Base-by-base conservation (phyloP, 108 stramenopile species). In the Conticribra weissflogii region DNA sequence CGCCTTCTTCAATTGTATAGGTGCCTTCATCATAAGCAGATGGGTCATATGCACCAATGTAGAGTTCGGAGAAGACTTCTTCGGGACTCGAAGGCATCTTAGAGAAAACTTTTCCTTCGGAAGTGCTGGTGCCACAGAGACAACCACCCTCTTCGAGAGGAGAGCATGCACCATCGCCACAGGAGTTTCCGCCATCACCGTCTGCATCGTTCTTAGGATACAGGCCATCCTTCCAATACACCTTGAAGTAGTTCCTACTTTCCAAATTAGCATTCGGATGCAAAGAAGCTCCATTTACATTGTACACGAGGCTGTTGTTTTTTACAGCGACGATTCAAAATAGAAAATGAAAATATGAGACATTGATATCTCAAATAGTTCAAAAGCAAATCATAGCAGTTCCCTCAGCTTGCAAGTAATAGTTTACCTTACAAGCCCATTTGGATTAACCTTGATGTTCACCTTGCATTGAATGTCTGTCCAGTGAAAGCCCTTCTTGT, bases 401-500 rank as follows among this genome's bases (percentile, higher is more conserved):
- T n/a, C n/a, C n/a, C n/a, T n/a, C n/a, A n/a, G n/a, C n/a, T n/a
- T n/a, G n/a, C n/a, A n/a, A n/a, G n/a, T n/a, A n/a, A n/a, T n/a
- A n/a, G n/a, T n/a, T n/a, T 12, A 41, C 2, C 75, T 79, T 7
- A 91, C 76, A 54, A 63, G 54, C 2, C 90, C 90, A 23, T 63
- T 60, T 14, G 67, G 30, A 66, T 78, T 74, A 51, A 92, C 76
- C 64, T 88, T 86, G 0, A 71, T 86, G 46, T 68, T 66, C 17
- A 89, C 46, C 15, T 36, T 15, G 50, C 91, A 92, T 3, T 34
- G 30, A 36, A 68, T 57, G n/a, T 56, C 71, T 22, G 81, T 75
- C 90, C 90, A 91, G 21, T 49, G 62, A 33, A 53, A 74, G 46
- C 73, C 73, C 33, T 66, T 74, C n/a, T 74, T 74, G 44, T 74